Evolutionary conservation across 768 basidiomycete species (phyloP).

Genomic region (Serendipita sp.): DNA sequence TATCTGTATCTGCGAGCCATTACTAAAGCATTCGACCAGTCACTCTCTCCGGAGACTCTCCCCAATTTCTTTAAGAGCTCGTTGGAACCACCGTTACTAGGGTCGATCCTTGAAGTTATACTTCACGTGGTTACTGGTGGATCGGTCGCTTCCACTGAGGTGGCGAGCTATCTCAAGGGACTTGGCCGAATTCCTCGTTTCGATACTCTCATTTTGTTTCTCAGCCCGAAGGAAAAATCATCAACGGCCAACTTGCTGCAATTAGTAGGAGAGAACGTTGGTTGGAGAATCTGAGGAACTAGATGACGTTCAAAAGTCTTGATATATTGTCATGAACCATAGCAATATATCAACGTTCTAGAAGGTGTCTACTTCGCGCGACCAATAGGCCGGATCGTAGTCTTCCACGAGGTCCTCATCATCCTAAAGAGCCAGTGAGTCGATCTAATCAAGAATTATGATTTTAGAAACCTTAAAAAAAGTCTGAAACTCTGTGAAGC

Average conservation of each 20-base stretch:
- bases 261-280: background rate
- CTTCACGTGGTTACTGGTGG: background rate
- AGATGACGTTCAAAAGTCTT: background rate
- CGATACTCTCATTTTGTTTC: conserved; percentile 43
- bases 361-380: background rate
- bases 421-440: background rate
- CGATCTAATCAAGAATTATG: background rate
- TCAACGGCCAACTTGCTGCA: background rate
- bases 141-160: conserved; percentile 20
- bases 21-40: conserved; percentile 23
- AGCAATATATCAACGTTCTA: background rate
- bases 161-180: conserved; percentile 38
- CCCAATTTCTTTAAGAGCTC: conserved; percentile 53
- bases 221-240: conserved; percentile 39
- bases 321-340: background rate
- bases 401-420: background rate
- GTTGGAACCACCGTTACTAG: conserved; percentile 48
- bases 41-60: conserved; percentile 36
- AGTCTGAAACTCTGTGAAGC: conserved; percentile 55
- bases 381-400: background rate
- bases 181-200: conserved; percentile 37
- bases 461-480: conserved; percentile 24
- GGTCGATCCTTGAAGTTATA: conserved; percentile 13
- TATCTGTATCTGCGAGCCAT: too few relatives aligned
- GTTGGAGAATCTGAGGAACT: background rate